Evolutionary conservation across 352 stramenopile species (phyloP), one percentile per base, ranked within the genome.

Genomic region (Phytophthora aleatoria): DNA sequence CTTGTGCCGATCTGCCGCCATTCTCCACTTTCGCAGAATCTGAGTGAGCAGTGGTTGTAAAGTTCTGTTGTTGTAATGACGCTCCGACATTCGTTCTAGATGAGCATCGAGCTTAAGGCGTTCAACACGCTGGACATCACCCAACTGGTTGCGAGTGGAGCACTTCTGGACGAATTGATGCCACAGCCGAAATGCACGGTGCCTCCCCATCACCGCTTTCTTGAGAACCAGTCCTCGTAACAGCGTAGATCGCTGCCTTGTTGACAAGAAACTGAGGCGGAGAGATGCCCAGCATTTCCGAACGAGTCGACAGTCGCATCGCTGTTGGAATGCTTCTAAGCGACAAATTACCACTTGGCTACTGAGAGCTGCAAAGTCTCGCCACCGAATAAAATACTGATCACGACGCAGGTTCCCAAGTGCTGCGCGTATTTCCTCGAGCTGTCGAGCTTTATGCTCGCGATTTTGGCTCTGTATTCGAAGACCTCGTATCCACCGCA

Each of bases 401-500:
- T 82, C 69, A 24, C 76, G 65, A 30, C 72, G 65, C 5, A 83
- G 39, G 3, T 57, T 48, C n/a, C 54, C 16, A 5, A 89, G 68
- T 8, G 59, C 64, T 1, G 24, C 38, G 1, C 44, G 27, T 0
- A 76, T 11, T 16, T 71, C 35, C 15, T 70, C 50, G 8, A 76
- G 50, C 28, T 87, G 74, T 38, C 67, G 64, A 0, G 53, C 38
- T 50, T 73, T 83, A 3, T 44, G 54, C 12, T 71, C 64, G 1
- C 76, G 81, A 5, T 72, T 64, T 47, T 89, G 73, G 11, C 41
- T 54, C 20, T 92, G 77, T n/a, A 86, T 66, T 20, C 66, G 79
- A 38, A 93, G 65, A 10, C 79, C 83, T 30, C 75, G 73, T 16
- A 73, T 67, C 83, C 83, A 93, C 5, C 65, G 57, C 12, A 84